Evolutionary conservation across 164 flowering plant species (phyloP), one percentile per base, ranked within the genome.

Genomic region (Amborella trichopoda): DNA sequence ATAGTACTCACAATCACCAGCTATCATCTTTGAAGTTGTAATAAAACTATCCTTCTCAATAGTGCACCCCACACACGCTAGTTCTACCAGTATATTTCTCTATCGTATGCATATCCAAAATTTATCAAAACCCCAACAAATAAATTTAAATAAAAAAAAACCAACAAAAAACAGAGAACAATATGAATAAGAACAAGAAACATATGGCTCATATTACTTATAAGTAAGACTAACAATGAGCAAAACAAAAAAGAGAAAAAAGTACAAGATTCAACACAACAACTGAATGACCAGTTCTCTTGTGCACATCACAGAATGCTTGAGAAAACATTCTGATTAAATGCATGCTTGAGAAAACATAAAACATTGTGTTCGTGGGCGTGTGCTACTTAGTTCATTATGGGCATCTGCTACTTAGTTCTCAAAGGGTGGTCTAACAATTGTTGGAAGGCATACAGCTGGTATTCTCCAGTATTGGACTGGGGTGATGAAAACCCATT

Each of bases 381-480:
- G n/a, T n/a, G n/a, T n/a, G n/a, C 87, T 91, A 0, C 99, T 95
- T 40, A 95, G 82, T 5, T 96, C 99, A 66, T 91, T 87, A 44
- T 84, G 96, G 16, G 99, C 95, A 49, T 91, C 95, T 36, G 99
- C 99, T 22, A 91, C 69, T 46, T 87, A 47, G 59, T 91, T 66
- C 59, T 71, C 77, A 53, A 75, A 44, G 0, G 99, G 99, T 16
- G 96, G 91, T 11, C 76, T 82, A 60, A 91, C 48, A 13, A 91
- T 91, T 96, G 87, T 91, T 0, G 99, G 99, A 60, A 91, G 66
- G 26, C 76, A 81, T n/a, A 84, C 63, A 0, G 82, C 76, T 45
- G 87, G 99, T 23, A n/a, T n/a, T n/a, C n/a, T n/a, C n/a, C n/a
- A n/a, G n/a, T n/a, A 91, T 84, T 68, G 80, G 87, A 50, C 99